These are phyloP conservation scores for Aspergillus intermedius DNA, from an alignment of 2,329 filamentous ascomycete genomes.

Conservation along the genomic window DNA sequence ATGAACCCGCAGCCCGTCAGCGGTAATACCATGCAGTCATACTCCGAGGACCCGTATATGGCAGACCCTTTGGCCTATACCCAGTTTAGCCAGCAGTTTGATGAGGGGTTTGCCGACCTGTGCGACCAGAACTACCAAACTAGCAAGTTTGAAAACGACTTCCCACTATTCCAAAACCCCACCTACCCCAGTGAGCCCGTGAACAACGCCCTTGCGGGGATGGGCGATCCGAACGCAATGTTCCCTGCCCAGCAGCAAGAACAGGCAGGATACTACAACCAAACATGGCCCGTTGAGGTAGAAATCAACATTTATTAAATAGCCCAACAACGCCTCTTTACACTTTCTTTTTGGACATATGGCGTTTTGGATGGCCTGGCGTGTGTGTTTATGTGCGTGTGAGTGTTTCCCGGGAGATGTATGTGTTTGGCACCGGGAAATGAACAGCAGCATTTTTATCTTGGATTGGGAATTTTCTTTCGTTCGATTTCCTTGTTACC, in stretches of 20 bases:
- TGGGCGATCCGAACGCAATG: constrained; percentile 1
- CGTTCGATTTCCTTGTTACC: no score
- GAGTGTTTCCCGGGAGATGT: no score
- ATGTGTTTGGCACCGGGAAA: no score
- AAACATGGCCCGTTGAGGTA: no score
- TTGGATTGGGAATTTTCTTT: no score
- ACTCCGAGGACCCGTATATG: constrained; percentile 12
- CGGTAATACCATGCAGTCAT: constrained; percentile 10
- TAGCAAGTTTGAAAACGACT: constrained; percentile 16
- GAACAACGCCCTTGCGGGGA: neutral
- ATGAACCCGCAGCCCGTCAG: constrained; percentile 13
- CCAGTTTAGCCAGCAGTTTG: constrained; percentile 18
- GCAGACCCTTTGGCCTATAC: constrained; percentile 12
- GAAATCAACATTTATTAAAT: no score
- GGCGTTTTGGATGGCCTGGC: no score
- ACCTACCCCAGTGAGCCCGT: neutral
- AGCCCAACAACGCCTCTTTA: no score
- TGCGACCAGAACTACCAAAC: constrained; percentile 11
- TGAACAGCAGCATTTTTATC: no score
- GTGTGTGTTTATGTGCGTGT: no score
- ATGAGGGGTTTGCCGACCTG: constrained; percentile 17
- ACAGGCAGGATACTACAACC: neutral
- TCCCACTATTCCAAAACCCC: constrained; percentile 21
- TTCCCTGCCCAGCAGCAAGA: neutral
- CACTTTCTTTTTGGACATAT: no score